These are phyloP conservation scores for Thielaviopsis cerberus DNA, from an alignment of 2,329 filamentous ascomycete species.

Conservation along the genomic window DNA sequence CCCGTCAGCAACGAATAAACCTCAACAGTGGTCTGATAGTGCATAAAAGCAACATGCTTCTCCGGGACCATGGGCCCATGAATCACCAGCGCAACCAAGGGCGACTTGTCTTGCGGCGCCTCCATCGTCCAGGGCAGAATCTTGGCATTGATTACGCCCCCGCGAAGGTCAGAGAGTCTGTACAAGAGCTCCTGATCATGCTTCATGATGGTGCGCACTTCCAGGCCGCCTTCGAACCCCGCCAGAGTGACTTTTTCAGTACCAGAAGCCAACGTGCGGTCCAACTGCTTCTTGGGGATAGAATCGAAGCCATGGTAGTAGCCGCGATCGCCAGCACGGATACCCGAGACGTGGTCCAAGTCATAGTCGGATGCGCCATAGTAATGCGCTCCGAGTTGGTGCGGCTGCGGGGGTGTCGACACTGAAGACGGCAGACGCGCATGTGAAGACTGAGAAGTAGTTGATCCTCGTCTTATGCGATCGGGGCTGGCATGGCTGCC, in stretches of 20 bases:
- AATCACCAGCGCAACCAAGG: slow-evolving; percentile 60
- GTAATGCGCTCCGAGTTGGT: slow-evolving; percentile 60
- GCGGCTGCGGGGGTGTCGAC: slow-evolving; percentile 48
- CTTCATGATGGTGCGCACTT: slow-evolving; percentile 55
- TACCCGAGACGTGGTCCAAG: slow-evolving; percentile 32
- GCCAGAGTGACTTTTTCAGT: slow-evolving; percentile 52
- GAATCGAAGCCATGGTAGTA: slow-evolving; percentile 71
- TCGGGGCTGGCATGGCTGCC: not conserved
- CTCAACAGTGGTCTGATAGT: slow-evolving; percentile 76
- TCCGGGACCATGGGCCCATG: slow-evolving; percentile 49
- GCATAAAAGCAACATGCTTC: slow-evolving; percentile 15
- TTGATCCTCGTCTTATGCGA: slow-evolving; percentile 24
- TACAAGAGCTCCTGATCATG: slow-evolving; percentile 52
- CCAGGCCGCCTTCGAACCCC: slow-evolving; percentile 63
- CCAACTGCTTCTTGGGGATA: slow-evolving; percentile 26
- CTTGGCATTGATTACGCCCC: slow-evolving; percentile 65
- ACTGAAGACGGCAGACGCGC: slow-evolving; percentile 22
- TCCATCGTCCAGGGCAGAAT: slow-evolving; percentile 51
- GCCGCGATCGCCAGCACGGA: slow-evolving; percentile 47
- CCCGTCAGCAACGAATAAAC: slow-evolving; percentile 71
- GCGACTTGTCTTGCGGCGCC: slow-evolving; percentile 30
- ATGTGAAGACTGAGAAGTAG: slow-evolving; percentile 32
- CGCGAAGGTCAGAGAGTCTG: slow-evolving; percentile 57
- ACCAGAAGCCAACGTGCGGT: slow-evolving; percentile 20
- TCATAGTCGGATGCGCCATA: slow-evolving; percentile 58